phyloP scores from a whole-genome alignment of 2,329 filamentous ascomycete species.

The Trichoderma sp. region DNA sequence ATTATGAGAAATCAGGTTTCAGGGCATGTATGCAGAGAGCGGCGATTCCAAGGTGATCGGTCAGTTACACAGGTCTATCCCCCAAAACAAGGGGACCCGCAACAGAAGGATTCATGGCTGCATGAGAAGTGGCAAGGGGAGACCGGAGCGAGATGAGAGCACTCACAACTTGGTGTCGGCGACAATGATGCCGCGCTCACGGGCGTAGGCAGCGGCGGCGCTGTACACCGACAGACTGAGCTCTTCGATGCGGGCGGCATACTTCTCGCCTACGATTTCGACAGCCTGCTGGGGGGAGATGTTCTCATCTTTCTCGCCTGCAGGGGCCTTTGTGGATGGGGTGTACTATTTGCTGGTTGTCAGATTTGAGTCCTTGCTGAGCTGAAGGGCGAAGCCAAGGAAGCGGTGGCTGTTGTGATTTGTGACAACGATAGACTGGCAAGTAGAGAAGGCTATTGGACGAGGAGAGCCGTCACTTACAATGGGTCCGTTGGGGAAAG shows the following conservation, averaged over 20 bases:
- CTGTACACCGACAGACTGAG: conserved; percentile 35
- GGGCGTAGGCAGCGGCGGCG: conserved; percentile 59
- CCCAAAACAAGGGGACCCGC: neutral
- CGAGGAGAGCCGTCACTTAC: neutral
- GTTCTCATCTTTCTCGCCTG: conserved; percentile 79
- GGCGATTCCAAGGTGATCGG: neutral
- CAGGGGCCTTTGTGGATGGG: conserved; percentile 80
- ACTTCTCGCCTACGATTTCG: conserved; percentile 37
- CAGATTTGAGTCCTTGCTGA: neutral
- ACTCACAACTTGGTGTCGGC: conserved; percentile 17
- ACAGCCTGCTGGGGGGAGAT: conserved; percentile 67
- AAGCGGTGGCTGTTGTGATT: neutral
- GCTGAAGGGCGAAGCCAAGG: neutral
- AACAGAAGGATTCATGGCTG: neutral
- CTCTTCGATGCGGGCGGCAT: conserved; percentile 33
- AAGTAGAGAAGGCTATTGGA: neutral
- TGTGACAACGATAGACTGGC: neutral
- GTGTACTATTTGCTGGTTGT: conserved; percentile 34
- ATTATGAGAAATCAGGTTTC: neutral
- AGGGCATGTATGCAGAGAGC: neutral
- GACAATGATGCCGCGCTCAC: conserved; percentile 37
- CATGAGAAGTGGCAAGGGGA: neutral
- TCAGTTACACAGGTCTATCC: neutral
- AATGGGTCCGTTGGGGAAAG: conserved; percentile 60
- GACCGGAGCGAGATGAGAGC: neutral